A percentile compares a stretch with the other conserved stretches of the same genome.
phyloP scores from a whole-genome alignment of 495 filamentous ascomycete species.

The Aspergillus olivimuriae region DNA sequence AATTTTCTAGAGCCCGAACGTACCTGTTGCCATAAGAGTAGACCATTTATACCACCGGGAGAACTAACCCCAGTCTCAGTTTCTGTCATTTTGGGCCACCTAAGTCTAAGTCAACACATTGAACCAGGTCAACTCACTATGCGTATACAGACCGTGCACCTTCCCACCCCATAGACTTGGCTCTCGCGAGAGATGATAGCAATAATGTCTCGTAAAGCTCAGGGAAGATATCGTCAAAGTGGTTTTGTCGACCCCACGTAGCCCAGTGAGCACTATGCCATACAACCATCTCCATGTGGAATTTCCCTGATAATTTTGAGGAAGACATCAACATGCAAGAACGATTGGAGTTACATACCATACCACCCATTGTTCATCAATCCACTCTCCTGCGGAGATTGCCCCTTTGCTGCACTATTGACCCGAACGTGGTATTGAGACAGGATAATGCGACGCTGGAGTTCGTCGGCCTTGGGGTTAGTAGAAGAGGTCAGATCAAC shows the following conservation, averaged over 20 bases:
- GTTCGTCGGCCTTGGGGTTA: constrained; percentile 9
- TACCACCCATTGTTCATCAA: constrained; percentile 18
- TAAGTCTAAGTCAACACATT: background rate
- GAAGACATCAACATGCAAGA: background rate
- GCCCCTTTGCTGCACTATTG: constrained; percentile 12
- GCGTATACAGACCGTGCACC: constrained; percentile 7
- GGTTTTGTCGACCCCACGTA: constrained; percentile 12
- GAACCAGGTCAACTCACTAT: no score
- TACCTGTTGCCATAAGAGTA: constrained; percentile 14
- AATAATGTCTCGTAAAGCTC: constrained; percentile 8
- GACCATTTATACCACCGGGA: constrained; percentile 12
- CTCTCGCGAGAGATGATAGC: constrained; percentile 7
- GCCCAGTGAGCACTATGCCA: constrained; percentile 17
- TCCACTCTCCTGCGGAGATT: constrained; percentile 15
- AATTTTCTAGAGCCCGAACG: no score
- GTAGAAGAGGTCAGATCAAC: constrained; percentile 9
- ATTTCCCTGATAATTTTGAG: constrained; percentile 3
- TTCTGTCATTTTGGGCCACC: constrained; percentile 16
- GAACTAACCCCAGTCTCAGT: constrained; percentile 8
- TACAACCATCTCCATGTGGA: constrained; percentile 17
- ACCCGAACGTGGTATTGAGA: constrained; percentile 14
- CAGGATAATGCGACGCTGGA: constrained; percentile 13
- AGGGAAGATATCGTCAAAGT: constrained; percentile 11
- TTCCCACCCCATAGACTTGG: constrained; percentile 14
- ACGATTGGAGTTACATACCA: constrained; percentile 2